These are phyloP conservation scores for Wickerhamomyces mucosus DNA, from an alignment of 805 yeast genomes.

Conservation along the genomic window DNA sequence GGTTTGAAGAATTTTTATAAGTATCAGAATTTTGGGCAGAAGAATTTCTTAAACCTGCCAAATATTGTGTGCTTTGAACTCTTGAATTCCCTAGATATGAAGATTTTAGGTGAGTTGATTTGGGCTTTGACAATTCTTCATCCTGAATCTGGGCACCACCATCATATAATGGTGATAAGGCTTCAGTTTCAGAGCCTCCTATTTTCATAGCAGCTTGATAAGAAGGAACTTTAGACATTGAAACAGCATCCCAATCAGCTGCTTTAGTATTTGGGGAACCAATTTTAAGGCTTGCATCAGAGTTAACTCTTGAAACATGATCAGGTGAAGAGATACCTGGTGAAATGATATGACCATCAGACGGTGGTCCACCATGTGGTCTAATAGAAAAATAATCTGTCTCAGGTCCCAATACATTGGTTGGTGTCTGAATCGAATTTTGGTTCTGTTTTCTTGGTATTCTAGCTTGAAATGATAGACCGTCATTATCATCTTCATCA, in stretches of 20 bases:
- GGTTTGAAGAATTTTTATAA: slow-evolving; percentile 7
- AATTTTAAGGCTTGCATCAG: slow-evolving; percentile 26
- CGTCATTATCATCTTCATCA: slow-evolving; percentile 17
- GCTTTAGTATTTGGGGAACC: slow-evolving; percentile 1
- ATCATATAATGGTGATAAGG: slow-evolving; percentile 62
- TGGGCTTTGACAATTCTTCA: slow-evolving; percentile 14
- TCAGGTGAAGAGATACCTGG: slow-evolving; percentile 47
- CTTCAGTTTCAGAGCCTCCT: slow-evolving; percentile 34
- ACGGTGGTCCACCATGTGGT: slow-evolving; percentile 3
- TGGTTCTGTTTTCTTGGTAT: not conserved
- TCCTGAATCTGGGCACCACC: slow-evolving; percentile 9
- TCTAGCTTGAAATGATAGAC: slow-evolving; percentile 10
- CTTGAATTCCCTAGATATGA: slow-evolving; percentile 19
- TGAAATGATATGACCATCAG: slow-evolving; percentile 14
- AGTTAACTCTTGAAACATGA: slow-evolving; percentile 50
- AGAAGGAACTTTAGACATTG: slow-evolving; percentile 70
- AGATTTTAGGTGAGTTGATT: slow-evolving; percentile 18
- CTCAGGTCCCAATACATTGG: slow-evolving; percentile 9
- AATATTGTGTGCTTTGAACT: slow-evolving; percentile 17
- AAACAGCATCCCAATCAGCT: slow-evolving; percentile 30
- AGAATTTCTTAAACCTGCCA: slow-evolving; percentile 15
- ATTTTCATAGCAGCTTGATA: slow-evolving; percentile 69
- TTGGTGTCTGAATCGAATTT: slow-evolving; percentile 17
- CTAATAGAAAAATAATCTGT: slow-evolving; percentile 28
- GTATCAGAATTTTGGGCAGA: slow-evolving; percentile 5